Base-by-base conservation (phyloP, 768 basidiomycete species). In the Mycena vulgaris region DNA sequence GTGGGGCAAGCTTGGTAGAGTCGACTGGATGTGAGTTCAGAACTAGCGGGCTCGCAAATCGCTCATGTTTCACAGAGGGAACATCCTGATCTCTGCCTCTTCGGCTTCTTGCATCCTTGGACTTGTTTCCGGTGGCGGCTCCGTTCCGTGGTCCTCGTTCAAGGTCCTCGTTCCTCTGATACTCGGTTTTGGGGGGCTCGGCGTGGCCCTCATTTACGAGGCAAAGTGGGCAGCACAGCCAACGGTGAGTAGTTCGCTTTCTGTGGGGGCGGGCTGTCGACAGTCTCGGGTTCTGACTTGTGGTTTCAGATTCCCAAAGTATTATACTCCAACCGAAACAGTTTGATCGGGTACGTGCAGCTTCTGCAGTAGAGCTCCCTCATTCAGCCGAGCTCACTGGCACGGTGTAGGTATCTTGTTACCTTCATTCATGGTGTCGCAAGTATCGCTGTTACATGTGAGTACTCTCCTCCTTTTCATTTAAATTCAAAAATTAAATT, bases 101-200 rank as follows among this genome's bases (percentile, higher is more conserved):
- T 78, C 80, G 3, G 68, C 75, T 10, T 74, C 80, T 16, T 72
- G 70, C 37, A 75, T 78, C n/a, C 72, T 83, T 35, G 81, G 74
- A 21, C 61, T 14, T 37, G 35, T 37, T 84, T 82, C 79, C 83
- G 87, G 81, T 1, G 87, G 87, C 6, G 75, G 81, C 8, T 70
- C 73, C 2, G 83, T 77, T 58, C 61, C 82, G 0, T 88, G 87
- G 87, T 61, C 68, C 2, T 83, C 82, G 0, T 69, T 64, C n/a
- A 71, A 66, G 0, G 80, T 86, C 5, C 74, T 88, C n/a, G 80
- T 77, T 1, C 85, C 88, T 0, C 74, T 88, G 9, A 64, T 83
- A 25, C n/a, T 84, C 23, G 87, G 87, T 1, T 35, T 83, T 6
- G 23, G 4, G 3, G 67, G 67, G 2, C 37, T 68, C 1, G 45